A percentile compares a stretch with the other conserved stretches of the same genome.
Conservation (phyloP, 768 basidiomycete species). For the Leccinum olivaceopallidum region DNA sequence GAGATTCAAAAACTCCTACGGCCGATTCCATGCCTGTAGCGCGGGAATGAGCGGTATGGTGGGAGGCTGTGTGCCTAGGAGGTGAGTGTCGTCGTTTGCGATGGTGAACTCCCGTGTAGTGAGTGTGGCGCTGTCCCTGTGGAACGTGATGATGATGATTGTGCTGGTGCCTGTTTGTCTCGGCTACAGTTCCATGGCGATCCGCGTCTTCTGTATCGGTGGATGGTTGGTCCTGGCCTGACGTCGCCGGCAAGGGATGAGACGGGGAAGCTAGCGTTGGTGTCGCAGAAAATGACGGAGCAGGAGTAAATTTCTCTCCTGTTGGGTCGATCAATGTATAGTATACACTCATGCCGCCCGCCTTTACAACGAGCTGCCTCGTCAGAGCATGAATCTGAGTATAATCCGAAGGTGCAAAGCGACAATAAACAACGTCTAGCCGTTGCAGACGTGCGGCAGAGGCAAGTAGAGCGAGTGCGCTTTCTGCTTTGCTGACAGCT, state of each 20-base stretch:
- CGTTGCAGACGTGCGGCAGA: conserved; percentile 52
- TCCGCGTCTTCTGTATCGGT: background rate
- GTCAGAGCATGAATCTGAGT: conserved; percentile 47
- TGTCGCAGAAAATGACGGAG: conserved; percentile 34
- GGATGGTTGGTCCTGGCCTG: conserved; percentile 7
- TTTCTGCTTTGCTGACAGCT: conserved; percentile 42
- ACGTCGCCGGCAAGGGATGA: conserved; percentile 37
- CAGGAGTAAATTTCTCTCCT: conserved; percentile 57
- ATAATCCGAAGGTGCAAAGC: conserved; percentile 62
- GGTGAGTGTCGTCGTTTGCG: conserved; percentile 9
- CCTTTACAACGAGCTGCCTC: conserved; percentile 53
- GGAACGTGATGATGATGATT: conserved; percentile 5
- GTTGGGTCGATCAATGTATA: conserved; percentile 65
- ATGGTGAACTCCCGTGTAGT: background rate
- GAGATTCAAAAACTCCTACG: conserved; percentile 75
- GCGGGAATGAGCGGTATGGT: conserved; percentile 33
- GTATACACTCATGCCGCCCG: conserved; percentile 64
- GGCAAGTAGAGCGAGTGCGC: conserved; percentile 50
- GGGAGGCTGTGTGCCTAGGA: conserved; percentile 15
- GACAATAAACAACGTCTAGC: conserved; percentile 59
- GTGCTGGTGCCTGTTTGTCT: background rate
- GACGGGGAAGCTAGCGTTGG: conserved; percentile 36
- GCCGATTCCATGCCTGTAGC: conserved; percentile 36
- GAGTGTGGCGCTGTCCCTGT: conserved; percentile 4
- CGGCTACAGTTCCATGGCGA: background rate